These are phyloP conservation scores for Calonectria pseudoturangicola DNA, from an alignment of 2,329 filamentous ascomycete species.

Conservation along the genomic window DNA sequence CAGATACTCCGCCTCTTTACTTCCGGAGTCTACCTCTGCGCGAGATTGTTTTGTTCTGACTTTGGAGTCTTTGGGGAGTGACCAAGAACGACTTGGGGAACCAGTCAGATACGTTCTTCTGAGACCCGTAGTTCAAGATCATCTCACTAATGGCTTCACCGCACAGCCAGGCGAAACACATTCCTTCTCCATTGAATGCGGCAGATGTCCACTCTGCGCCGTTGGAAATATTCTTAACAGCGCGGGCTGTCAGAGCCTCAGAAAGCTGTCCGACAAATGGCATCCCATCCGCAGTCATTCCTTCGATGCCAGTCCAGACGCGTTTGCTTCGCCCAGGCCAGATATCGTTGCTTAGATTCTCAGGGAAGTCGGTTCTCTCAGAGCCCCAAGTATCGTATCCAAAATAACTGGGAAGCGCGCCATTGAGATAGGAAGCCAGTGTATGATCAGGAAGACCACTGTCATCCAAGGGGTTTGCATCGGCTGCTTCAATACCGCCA, in stretches of 20 bases:
- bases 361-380: constrained; percentile 12
- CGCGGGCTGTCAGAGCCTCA: constrained; percentile 1
- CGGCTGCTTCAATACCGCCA: not conserved
- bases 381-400: constrained; percentile 28
- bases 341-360: not conserved
- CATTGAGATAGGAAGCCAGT: constrained; percentile 29
- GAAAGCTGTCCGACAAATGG: constrained; percentile 22
- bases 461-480: constrained; percentile 16
- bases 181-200: constrained; percentile 31
- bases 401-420: constrained; percentile 25
- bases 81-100: constrained; percentile 29
- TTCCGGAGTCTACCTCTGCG: not conserved
- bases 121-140: constrained; percentile 10
- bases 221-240: not conserved
- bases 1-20: not conserved
- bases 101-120: constrained; percentile 18
- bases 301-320: constrained; percentile 30
- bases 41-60: not conserved
- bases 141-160: constrained; percentile 31
- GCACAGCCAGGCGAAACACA: constrained; percentile 30
- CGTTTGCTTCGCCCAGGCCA: constrained; percentile 28
- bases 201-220: constrained; percentile 27
- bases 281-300: not conserved
- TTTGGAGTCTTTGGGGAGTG: constrained; percentile 8
- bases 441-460: constrained; percentile 15